Percentiles rank a stretch among this genome's conserved stretches.
Evolutionary conservation across 140 eudicot species (phyloP).

Genomic region (Flaveria floridana): DNA sequence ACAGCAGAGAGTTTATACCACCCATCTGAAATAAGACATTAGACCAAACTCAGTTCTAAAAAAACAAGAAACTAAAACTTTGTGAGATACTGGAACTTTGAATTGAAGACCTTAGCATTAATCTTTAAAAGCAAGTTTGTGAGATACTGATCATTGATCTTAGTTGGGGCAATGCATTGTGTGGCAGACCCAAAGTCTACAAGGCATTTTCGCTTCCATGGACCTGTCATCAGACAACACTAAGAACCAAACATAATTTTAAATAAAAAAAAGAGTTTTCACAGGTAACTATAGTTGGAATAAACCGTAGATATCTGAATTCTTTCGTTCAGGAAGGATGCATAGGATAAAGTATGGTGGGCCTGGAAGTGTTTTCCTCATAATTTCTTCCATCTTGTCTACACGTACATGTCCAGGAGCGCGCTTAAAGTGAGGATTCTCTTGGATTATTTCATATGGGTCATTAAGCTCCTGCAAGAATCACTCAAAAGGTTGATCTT

Average conservation of each 20-base stretch:
- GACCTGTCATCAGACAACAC: conserved; percentile 38
- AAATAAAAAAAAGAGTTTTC: not conserved
- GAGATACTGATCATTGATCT: conserved; percentile 56
- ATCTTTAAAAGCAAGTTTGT: conserved; percentile 63
- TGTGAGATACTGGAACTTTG: not conserved
- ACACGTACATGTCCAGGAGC: conserved; percentile 55
- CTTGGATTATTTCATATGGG: conserved; percentile 47
- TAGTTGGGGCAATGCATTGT: conserved; percentile 58
- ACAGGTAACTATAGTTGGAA: not conserved
- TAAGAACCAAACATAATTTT: not conserved
- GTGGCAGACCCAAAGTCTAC: conserved; percentile 53
- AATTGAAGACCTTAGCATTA: conserved; percentile 54
- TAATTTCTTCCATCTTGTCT: conserved; percentile 56
- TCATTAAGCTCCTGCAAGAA: conserved; percentile 31
- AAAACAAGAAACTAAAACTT: not conserved
- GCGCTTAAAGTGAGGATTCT: conserved; percentile 47
- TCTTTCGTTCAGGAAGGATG: conserved; percentile 56
- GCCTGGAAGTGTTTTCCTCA: conserved; percentile 36
- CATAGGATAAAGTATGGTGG: conserved; percentile 54
- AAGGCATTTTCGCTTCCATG: conserved; percentile 64
- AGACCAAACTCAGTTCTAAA: conserved; percentile 21
- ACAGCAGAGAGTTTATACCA: conserved; percentile 46
- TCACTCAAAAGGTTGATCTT: not conserved
- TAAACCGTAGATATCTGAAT: conserved; percentile 55
- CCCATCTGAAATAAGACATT: conserved; percentile 46